Percentiles rank a stretch among this genome's conserved stretches.
Conservation (phyloP, 768 basidiomycete species). For the Pisolithus microcarpus region DNA sequence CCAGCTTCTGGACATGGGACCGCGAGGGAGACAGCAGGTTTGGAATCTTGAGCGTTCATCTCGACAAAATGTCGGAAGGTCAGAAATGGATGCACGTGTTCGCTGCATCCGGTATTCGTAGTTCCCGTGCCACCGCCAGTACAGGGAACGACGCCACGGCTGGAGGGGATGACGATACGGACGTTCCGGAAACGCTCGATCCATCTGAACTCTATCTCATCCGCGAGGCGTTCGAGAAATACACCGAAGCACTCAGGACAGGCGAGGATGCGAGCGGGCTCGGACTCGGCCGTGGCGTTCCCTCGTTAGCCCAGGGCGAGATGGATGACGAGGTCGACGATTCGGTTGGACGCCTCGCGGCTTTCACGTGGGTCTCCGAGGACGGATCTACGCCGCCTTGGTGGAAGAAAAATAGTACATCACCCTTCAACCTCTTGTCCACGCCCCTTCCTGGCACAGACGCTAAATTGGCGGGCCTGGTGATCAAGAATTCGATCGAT, state of each 20-base stretch:
- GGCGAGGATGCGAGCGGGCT: constrained; percentile 54
- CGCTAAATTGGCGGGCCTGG: constrained; percentile 33
- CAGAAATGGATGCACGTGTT: constrained; percentile 89
- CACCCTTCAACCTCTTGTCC: constrained; percentile 54
- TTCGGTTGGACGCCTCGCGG: constrained; percentile 57
- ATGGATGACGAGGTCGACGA: constrained; percentile 86
- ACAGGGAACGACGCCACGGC: neutral
- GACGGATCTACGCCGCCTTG: constrained; percentile 43
- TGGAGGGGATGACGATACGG: constrained; percentile 22
- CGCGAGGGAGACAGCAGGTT: constrained; percentile 59
- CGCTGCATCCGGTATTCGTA: constrained; percentile 36
- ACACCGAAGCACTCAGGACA: constrained; percentile 56
- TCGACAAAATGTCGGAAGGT: constrained; percentile 80
- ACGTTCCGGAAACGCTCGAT: constrained; percentile 85
- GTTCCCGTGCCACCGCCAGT: neutral
- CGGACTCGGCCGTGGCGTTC: constrained; percentile 61
- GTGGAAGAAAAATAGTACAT: constrained; percentile 29
- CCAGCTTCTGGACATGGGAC: constrained; percentile 95
- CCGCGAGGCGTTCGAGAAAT: constrained; percentile 79
- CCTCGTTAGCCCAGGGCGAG: constrained; percentile 82
- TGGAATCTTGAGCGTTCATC: constrained; percentile 72
- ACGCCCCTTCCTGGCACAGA: constrained; percentile 55
- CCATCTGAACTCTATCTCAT: constrained; percentile 75
- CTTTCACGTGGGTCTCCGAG: constrained; percentile 59
- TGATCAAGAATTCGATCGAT: constrained; percentile 69